These are phyloP conservation scores for Exophiala viscosa DNA, from an alignment of 2,329 filamentous ascomycete genomes.

Conservation along the genomic window DNA sequence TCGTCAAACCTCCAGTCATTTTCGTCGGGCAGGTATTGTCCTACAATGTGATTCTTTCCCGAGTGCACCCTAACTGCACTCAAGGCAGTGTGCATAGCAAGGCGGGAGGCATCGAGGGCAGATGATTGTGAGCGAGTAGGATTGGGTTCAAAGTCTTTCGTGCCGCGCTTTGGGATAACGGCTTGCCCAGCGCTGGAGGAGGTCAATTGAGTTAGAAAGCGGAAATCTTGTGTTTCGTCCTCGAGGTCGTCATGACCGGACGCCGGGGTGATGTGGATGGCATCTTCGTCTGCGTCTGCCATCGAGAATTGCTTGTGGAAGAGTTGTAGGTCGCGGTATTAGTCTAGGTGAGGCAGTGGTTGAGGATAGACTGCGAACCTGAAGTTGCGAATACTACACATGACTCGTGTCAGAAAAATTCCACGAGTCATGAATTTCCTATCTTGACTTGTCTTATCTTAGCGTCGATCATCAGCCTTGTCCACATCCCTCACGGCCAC, in stretches of 20 bases:
- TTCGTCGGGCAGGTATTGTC: constrained; percentile 56
- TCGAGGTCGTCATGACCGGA: constrained; percentile 60
- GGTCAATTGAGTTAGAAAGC: constrained; percentile 61
- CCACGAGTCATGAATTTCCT: background rate
- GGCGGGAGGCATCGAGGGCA: constrained; percentile 73
- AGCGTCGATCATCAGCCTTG: background rate
- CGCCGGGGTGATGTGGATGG: constrained; percentile 29
- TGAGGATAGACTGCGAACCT: background rate
- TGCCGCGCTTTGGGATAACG: constrained; percentile 77
- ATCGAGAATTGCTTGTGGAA: constrained; percentile 25
- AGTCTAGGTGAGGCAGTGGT: background rate
- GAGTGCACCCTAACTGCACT: constrained; percentile 70
- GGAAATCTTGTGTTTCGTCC: constrained; percentile 84
- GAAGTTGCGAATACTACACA: background rate
- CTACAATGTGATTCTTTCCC: constrained; percentile 63
- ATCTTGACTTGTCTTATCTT: background rate
- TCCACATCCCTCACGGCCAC: background rate
- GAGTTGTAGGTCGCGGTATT: background rate
- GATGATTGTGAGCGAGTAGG: constrained; percentile 76
- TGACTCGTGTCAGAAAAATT: background rate
- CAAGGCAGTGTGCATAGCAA: constrained; percentile 85
- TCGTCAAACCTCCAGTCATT: constrained; percentile 22
- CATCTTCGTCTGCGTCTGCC: constrained; percentile 45
- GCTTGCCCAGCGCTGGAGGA: constrained; percentile 37
- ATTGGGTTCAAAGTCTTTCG: constrained; percentile 96